Conservation (phyloP, 2,329 filamentous ascomycete species). For the Trichoderma harzianum region DNA sequence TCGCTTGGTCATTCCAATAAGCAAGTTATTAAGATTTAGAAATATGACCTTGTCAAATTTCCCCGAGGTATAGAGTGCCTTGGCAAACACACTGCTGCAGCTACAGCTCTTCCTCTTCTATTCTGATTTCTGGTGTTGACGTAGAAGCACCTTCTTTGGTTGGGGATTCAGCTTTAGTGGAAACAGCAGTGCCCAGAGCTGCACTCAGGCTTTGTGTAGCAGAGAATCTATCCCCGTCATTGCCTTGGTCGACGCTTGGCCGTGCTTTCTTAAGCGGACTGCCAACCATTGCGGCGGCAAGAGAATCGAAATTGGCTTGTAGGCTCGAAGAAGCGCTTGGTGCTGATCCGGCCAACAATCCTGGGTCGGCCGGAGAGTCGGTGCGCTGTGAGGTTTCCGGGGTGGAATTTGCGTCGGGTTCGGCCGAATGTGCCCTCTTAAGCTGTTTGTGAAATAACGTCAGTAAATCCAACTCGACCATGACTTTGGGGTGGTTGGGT, state of each 20-base stretch:
- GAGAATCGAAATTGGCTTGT: slow-evolving; percentile 33
- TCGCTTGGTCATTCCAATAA: slow-evolving; percentile 15
- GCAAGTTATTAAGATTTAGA: neutral
- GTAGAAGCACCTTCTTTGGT: slow-evolving; percentile 24
- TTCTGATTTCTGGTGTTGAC: slow-evolving; percentile 25
- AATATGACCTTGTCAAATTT: neutral
- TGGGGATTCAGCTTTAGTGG: slow-evolving; percentile 24
- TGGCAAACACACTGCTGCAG: neutral
- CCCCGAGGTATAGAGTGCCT: neutral
- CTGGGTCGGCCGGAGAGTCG: slow-evolving; percentile 35
- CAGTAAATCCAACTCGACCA: neutral
- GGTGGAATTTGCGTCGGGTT: slow-evolving; percentile 52
- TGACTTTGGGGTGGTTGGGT: slow-evolving; percentile 4
- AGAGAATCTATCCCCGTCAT: slow-evolving; percentile 26
- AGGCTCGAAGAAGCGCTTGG: slow-evolving; percentile 24
- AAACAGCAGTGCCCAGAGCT: slow-evolving; percentile 32
- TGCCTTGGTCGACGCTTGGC: slow-evolving; percentile 47
- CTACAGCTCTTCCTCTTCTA: slow-evolving; percentile 41
- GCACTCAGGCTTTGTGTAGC: slow-evolving; percentile 35
- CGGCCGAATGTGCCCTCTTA: slow-evolving; percentile 75
- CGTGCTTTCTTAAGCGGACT: slow-evolving; percentile 76
- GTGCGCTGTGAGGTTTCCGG: slow-evolving; percentile 35
- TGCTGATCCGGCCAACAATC: slow-evolving; percentile 14
- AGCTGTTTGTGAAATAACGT: slow-evolving; percentile 49
- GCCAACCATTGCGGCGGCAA: slow-evolving; percentile 48